phyloP scores from a whole-genome alignment of 257 asterid species.

The Petunia axillaris region DNA sequence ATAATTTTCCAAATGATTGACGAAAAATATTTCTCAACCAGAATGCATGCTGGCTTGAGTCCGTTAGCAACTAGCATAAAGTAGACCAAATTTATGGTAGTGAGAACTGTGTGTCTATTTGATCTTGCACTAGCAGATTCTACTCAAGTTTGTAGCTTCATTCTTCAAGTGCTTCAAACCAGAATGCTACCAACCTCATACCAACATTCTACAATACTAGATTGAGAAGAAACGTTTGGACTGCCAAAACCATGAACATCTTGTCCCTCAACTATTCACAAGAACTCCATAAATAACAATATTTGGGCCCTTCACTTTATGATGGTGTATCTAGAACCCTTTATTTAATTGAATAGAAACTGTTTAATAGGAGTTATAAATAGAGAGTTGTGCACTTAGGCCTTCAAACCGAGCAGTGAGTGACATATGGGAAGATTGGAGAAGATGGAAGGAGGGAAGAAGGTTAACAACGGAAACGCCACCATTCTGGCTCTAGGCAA shows the following conservation, averaged over 20 bases:
- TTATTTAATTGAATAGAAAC: conserved; percentile 13
- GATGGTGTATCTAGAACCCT: conserved; percentile 24
- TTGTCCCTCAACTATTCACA: conserved; percentile 48
- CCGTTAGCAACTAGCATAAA: too few relatives aligned
- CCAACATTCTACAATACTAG: not conserved
- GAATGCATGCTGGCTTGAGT: too few relatives aligned
- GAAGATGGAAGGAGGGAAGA: conserved; percentile 32
- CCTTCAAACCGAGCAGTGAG: not conserved
- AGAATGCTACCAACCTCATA: conserved; percentile 2
- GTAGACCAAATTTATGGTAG: too few relatives aligned
- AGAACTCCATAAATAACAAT: conserved; percentile 16
- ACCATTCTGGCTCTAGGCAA: conserved; percentile 80
- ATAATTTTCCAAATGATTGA: too few relatives aligned
- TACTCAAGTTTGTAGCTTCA: not conserved
- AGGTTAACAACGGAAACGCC: conserved; percentile 48
- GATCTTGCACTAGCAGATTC: not conserved
- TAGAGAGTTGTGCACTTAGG: conserved; percentile 13
- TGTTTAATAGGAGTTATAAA: conserved; percentile 28
- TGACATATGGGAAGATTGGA: conserved; percentile 45
- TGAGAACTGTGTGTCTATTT: not conserved
- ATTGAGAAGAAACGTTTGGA: not conserved
- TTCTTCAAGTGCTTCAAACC: not conserved
- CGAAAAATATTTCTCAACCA: too few relatives aligned
- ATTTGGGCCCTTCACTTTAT: conserved; percentile 14
- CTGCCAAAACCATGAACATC: conserved; percentile 38